A percentile compares a stretch with the other conserved stretches of the same genome.
Conservation (phyloP, 2,329 filamentous ascomycete genomes). For the Hysterium pulicare region DNA sequence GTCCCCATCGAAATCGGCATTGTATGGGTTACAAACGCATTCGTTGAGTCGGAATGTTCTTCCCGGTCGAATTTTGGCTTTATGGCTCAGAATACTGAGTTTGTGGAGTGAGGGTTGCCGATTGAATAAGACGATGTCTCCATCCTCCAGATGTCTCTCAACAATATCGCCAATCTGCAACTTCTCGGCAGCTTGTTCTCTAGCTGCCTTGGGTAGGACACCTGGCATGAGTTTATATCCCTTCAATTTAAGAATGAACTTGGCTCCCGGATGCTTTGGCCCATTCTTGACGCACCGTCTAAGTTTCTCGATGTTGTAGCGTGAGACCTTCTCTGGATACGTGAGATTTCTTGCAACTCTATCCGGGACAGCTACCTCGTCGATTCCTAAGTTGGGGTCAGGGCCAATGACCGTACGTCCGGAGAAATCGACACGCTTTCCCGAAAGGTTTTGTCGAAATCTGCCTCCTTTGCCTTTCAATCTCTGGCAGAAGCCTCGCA, state of each 20-base stretch:
- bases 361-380: slow-evolving; percentile 87
- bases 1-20: slow-evolving; percentile 97
- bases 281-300: slow-evolving; percentile 72
- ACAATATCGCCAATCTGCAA: slow-evolving; percentile 83
- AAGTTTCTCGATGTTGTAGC: slow-evolving; percentile 82
- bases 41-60: slow-evolving; percentile 96
- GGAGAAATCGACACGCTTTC: slow-evolving; percentile 98
- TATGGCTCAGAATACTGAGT: slow-evolving; percentile 95
- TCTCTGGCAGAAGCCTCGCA: slow-evolving; percentile 90
- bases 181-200: slow-evolving; percentile 64
- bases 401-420: slow-evolving; percentile 96
- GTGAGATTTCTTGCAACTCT: slow-evolving; percentile 95
- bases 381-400: slow-evolving; percentile 88
- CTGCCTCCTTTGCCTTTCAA: slow-evolving; percentile 96
- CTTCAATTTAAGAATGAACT: slow-evolving; percentile 66
- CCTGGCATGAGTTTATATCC: slow-evolving; percentile 63
- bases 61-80: slow-evolving; percentile 89
- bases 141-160: slow-evolving; percentile 90
- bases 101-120: slow-evolving; percentile 97
- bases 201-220: slow-evolving; percentile 33
- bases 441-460: slow-evolving; percentile 93
- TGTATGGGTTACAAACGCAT: slow-evolving; percentile 97
- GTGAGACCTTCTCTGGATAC: slow-evolving; percentile 84
- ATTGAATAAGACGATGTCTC: slow-evolving; percentile 96
- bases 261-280: slow-evolving; percentile 81